phyloP scores from a whole-genome alignment of 2,329 filamentous ascomycete genomes.

The Cryphonectria parasitica region DNA sequence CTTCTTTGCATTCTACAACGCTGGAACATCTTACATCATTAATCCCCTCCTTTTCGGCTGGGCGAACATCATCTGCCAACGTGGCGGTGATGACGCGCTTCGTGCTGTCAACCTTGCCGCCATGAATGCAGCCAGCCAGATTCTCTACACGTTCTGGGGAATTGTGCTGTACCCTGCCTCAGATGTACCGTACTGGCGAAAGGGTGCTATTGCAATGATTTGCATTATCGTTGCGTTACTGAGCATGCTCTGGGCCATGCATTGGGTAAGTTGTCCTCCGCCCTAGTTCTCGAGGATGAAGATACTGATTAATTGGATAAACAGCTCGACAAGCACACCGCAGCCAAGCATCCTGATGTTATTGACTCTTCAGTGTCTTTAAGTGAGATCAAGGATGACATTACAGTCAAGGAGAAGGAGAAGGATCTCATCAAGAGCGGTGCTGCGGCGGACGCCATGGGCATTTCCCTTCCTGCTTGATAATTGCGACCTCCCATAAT shows the following conservation, averaged over 20 bases:
- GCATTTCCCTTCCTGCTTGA: constrained; percentile 2
- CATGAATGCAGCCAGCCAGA: constrained; percentile 45
- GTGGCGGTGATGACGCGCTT: constrained; percentile 45
- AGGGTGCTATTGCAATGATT: constrained; percentile 17
- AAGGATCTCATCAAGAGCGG: constrained; percentile 1
- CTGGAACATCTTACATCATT: constrained; percentile 45
- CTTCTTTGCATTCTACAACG: constrained; percentile 44
- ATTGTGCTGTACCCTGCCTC: constrained; percentile 46
- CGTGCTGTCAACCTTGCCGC: constrained; percentile 45
- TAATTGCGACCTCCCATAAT: background rate
- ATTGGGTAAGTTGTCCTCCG: constrained; percentile 1
- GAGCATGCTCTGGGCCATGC: constrained; percentile 10
- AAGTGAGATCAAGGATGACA: background rate
- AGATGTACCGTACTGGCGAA: constrained; percentile 46
- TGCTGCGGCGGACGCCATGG: background rate
- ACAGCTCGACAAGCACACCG: constrained; percentile 11
- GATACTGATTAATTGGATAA: background rate
- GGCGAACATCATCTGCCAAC: constrained; percentile 43
- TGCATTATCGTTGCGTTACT: background rate
- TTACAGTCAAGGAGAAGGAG: background rate
- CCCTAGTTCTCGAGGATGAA: background rate
- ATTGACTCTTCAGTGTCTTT: background rate
- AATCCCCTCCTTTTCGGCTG: constrained; percentile 45
- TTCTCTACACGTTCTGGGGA: constrained; percentile 51
- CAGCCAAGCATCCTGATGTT: constrained; percentile 14